Base-by-base conservation (phyloP, 139 green algal species). In the Chlorella sp. region DNA sequence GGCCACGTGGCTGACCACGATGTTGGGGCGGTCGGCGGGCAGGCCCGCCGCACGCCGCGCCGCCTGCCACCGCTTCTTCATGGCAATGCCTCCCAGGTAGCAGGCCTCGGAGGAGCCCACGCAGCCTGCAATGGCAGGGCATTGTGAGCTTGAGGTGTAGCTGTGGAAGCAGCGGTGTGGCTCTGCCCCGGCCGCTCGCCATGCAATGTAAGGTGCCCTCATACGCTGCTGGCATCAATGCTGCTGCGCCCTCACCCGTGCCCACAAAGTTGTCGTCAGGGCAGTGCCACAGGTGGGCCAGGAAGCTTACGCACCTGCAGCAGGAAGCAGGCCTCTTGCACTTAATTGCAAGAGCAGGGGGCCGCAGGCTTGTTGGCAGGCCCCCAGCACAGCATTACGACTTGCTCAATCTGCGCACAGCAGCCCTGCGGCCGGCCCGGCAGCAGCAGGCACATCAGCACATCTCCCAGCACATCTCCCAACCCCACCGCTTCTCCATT, bases 31-130 rank as follows among this genome's bases (percentile, higher is more conserved):
- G 82, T 86, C 84, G n/a, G 82, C 73, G 32, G 76, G 63, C 65
- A 90, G 88, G 44, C 89, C 89, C 44, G 75, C 75, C 20, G 67
- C 82, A 60, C 86, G 80, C 30, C 88, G 89, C 23, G 56, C 75
- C 38, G 55, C 60, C 34, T 85, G 87, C 92, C 92, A 95, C 15
- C 78, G 64, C 74, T 84, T 87, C 90, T 94, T 94, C 78, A 94
- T 80, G 57, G 90, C 89, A 73, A 94, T 88, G 1, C 88, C 88
- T 0, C 70, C 88, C 82, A 94, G 87, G 88, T 92, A 81, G 80
- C 93, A 91, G 21, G 90, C 92, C 85, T 95, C 92, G 41, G 65
- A 89, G 82, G 74, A 89, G 63, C 92, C 92, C 12, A 92, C 39
- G 55, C 85, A 91, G 80, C 57, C 76, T 81, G 74, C 18, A 28